Evolutionary conservation across 352 stramenopile genomes (phyloP), one percentile per base, ranked within the genome.

Genomic region (Pythium sukuiense): DNA sequence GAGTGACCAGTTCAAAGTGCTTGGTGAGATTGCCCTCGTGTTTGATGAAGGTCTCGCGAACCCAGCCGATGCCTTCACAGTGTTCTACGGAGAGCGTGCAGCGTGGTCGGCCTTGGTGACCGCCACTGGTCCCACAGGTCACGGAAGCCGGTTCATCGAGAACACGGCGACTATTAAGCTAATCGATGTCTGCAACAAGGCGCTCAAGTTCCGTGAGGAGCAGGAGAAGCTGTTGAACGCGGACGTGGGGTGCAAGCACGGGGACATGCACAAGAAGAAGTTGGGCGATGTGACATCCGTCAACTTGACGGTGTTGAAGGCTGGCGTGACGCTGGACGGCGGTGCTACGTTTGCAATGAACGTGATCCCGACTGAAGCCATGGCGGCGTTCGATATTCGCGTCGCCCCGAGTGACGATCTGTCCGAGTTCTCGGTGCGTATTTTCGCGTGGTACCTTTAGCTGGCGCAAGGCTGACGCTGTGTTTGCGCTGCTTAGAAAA

Each of bases 231-330:
- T 85, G 37, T 70, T 99, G 7, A 90, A 73, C 63, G 78, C 72
- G 49, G 84, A 75, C 54, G 50, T 61, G 33, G 89, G 88, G 4
- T 98, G 95, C 80, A 93, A 90, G 46, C 95, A 98, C 73, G 90
- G 87, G n/a, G 32, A 35, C 32, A 35, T 35, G 32, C 32, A 35
- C 32, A 35, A 35, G 32, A 35, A 35, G 83, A 97, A 92, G 39
- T 70, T 99, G 27, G 96, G 96, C 13, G 96, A 99, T 72, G 95
- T 99, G 5, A 98, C 96, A 4, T 98, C 90, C 13, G 71, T 99
- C 50, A 99, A 99, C 73, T 86, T 99, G 43, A 99, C 95, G 6
- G 87, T 93, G 26, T 77, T 99, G 11, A 74, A 98, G 75, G 91
- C 87, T 26, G 95, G 95, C 30, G 92, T 99, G 12, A 79, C 80